A percentile compares a stretch with the other conserved stretches of the same genome.
Evolutionary conservation across 1,139 yeast genomes (phyloP).

Genomic region (Starmera stellimalicola): DNA sequence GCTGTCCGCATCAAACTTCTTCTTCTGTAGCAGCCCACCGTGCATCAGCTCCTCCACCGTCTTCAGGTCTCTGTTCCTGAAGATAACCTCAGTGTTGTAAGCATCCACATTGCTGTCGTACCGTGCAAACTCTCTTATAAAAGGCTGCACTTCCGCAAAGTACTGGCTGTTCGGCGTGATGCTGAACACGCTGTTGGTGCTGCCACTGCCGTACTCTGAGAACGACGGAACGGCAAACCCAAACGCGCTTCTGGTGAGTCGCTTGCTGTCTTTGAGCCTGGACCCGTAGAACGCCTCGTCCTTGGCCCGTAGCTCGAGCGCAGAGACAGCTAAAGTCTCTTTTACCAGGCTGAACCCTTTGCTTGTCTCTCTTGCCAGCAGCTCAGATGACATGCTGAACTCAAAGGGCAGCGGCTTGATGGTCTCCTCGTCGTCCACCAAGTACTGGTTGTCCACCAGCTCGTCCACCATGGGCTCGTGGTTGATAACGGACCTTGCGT

Average conservation of each 20-base stretch:
- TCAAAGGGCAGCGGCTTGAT: constrained; percentile 13
- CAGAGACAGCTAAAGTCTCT: too few species aligned
- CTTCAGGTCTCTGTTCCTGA: constrained; percentile 1
- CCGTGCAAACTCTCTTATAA: constrained; percentile 15
- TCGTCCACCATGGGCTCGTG: constrained; percentile 32
- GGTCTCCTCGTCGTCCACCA: constrained; percentile 19
- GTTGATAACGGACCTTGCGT: constrained; percentile 25
- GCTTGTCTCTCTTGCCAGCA: not conserved
- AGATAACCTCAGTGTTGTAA: constrained; percentile 1
- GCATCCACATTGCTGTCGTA: constrained; percentile 2
- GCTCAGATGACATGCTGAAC: constrained; percentile 5
- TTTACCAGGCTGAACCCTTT: too few species aligned
- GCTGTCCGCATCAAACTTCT: not conserved
- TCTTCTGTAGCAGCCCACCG: not conserved
- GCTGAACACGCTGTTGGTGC: constrained; percentile 11
- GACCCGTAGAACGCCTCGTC: constrained; percentile 10
- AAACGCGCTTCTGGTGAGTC: constrained; percentile 9
- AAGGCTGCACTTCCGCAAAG: constrained; percentile 14
- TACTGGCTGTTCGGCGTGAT: constrained; percentile 6
- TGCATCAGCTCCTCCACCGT: not conserved
- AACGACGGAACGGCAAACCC: constrained; percentile 1
- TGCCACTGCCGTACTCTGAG: constrained; percentile 4
- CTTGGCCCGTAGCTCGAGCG: too few species aligned
- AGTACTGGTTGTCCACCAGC: constrained; percentile 26
- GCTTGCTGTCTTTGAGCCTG: constrained; percentile 6